These are phyloP conservation scores for Mycena citricolor DNA, from an alignment of 1,284 basidiomycete genomes.

Conservation along the genomic window DNA sequence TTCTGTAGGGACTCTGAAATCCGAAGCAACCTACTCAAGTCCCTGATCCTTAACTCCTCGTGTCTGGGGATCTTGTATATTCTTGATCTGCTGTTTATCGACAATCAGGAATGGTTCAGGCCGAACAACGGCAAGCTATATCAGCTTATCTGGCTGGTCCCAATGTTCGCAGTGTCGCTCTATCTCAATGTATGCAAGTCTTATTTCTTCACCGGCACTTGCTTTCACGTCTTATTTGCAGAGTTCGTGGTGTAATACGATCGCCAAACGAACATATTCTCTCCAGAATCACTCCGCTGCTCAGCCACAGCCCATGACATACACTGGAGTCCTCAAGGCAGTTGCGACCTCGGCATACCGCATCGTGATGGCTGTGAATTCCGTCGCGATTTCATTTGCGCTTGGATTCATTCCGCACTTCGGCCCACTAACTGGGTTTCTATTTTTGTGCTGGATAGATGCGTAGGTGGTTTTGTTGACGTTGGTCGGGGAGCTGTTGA, in stretches of 20 bases:
- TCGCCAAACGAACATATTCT: constrained; percentile 69
- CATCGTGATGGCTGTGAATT: constrained; percentile 75
- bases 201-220: constrained; percentile 1
- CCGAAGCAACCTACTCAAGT: constrained; percentile 70
- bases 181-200: constrained; percentile 68
- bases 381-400: constrained; percentile 65
- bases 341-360: constrained; percentile 79
- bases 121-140: constrained; percentile 74
- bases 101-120: constrained; percentile 65
- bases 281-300: constrained; percentile 53
- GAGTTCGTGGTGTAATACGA: constrained; percentile 71
- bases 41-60: constrained; percentile 65
- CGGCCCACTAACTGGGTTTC: constrained; percentile 59
- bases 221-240: constrained; percentile 30
- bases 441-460: constrained; percentile 81
- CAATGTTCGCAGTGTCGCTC: constrained; percentile 67
- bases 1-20: constrained; percentile 66
- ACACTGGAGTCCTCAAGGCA: constrained; percentile 68
- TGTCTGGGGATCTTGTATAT: constrained; percentile 69
- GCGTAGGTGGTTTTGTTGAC: constrained; percentile 53
- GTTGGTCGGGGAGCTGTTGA: constrained; percentile 1
- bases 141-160: constrained; percentile 71
- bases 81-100: constrained; percentile 67
- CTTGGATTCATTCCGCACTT: constrained; percentile 63
- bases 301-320: constrained; percentile 51